A percentile compares a stretch with the other conserved stretches of the same genome.
phyloP scores from a whole-genome alignment of 2,329 filamentous ascomycete species.

The Aspergillus aculeatinus region DNA sequence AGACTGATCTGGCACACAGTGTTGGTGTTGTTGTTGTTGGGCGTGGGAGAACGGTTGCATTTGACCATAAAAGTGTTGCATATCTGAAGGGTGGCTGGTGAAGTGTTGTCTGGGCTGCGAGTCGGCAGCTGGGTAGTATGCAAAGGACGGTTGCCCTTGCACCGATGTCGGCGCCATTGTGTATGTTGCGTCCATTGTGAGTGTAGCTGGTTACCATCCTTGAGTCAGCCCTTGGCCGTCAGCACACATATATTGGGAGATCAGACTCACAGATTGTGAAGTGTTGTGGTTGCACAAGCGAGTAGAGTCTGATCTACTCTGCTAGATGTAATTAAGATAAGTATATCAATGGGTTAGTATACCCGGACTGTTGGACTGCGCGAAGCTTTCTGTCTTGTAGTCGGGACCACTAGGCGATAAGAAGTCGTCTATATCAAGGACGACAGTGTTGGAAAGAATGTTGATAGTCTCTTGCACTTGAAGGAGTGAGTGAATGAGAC shows the following conservation, averaged over 20 bases:
- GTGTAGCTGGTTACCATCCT: conserved; percentile 1
- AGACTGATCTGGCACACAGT: conserved; percentile 28
- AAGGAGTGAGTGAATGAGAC: conserved; percentile 14
- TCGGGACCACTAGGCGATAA: not conserved
- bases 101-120: conserved; percentile 74
- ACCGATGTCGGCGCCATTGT: conserved; percentile 50
- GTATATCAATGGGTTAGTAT: conserved; percentile 13
- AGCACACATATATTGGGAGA: not conserved
- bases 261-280: conserved; percentile 11
- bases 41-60: conserved; percentile 32
- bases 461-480: not conserved
- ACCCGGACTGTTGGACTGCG: conserved; percentile 1
- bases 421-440: not conserved
- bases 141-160: conserved; percentile 74
- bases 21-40: conserved; percentile 23
- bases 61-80: conserved; percentile 46
- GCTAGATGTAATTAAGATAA: conserved; percentile 15
- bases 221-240: conserved; percentile 6
- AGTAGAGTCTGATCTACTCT: conserved; percentile 15
- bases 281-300: conserved; percentile 4
- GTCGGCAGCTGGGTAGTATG: conserved; percentile 81
- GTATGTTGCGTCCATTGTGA: conserved; percentile 65
- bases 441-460: conserved; percentile 13
- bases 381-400: not conserved
- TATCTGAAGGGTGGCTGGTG: conserved; percentile 60